These are phyloP conservation scores for Heliocybe sulcata DNA, from an alignment of 1,284 basidiomycete species.

Conservation along the genomic window DNA sequence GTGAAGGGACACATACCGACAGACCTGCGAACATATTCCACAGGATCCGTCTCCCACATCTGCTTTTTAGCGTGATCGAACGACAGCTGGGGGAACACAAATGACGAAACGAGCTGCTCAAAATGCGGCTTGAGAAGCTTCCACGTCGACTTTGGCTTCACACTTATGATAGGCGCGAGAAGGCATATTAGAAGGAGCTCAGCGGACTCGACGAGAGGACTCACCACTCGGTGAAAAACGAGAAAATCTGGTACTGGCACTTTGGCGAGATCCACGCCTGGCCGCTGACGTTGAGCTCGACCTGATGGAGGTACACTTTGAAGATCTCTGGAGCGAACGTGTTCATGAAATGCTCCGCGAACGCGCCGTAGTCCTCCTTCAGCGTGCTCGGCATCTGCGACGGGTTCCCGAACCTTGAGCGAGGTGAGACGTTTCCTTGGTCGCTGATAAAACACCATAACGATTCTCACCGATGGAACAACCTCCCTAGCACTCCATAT, in stretches of 20 bases:
- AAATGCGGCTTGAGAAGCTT: slow-evolving; percentile 77
- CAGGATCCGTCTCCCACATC: slow-evolving; percentile 71
- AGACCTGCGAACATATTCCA: slow-evolving; percentile 70
- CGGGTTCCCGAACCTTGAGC: slow-evolving; percentile 69
- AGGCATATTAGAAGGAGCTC: not conserved
- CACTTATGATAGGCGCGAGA: slow-evolving; percentile 32
- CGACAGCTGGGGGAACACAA: slow-evolving; percentile 81
- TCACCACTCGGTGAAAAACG: slow-evolving; percentile 82
- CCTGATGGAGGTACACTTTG: slow-evolving; percentile 70
- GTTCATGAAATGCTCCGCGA: slow-evolving; percentile 72
- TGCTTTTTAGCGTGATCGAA: slow-evolving; percentile 63
- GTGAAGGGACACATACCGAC: slow-evolving; percentile 44
- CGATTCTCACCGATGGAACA: slow-evolving; percentile 61
- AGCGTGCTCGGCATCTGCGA: slow-evolving; percentile 72
- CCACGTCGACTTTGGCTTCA: slow-evolving; percentile 88
- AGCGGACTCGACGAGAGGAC: slow-evolving; percentile 13
- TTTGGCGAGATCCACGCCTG: slow-evolving; percentile 77
- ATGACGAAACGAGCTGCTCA: slow-evolving; percentile 63
- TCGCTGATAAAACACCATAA: not conserved
- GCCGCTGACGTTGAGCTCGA: slow-evolving; percentile 63
- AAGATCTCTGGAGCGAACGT: slow-evolving; percentile 82
- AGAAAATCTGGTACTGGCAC: slow-evolving; percentile 74
- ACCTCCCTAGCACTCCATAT: slow-evolving; percentile 62
- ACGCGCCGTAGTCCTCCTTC: slow-evolving; percentile 60
- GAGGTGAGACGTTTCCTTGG: slow-evolving; percentile 6